These are phyloP conservation scores for Murraya paniculata DNA, from an alignment of 345 rosid species.

Conservation along the genomic window DNA sequence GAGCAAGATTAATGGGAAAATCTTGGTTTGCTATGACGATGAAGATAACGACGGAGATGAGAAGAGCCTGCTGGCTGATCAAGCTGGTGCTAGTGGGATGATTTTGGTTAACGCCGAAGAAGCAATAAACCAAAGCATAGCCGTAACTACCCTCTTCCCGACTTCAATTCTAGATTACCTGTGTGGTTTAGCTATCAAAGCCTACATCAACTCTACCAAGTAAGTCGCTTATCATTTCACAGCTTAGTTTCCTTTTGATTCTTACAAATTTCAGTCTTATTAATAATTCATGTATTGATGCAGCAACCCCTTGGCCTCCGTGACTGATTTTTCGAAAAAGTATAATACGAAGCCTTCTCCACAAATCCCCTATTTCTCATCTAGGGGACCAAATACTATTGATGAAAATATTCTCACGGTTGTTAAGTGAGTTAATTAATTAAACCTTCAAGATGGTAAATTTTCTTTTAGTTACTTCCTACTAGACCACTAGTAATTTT, in stretches of 20 bases:
- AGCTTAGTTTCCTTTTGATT: not conserved
- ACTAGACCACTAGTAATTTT: not conserved
- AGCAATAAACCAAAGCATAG: slow-evolving; percentile 25
- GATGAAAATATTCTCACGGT: slow-evolving; percentile 48
- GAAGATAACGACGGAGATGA: slow-evolving; percentile 19
- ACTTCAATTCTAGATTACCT: slow-evolving; percentile 34
- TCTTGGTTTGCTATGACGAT: slow-evolving; percentile 45
- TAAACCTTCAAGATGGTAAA: not conserved
- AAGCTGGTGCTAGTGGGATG: slow-evolving; percentile 56
- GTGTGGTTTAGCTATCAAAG: slow-evolving; percentile 35
- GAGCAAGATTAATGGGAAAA: slow-evolving; percentile 6
- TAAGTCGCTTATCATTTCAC: not conserved
- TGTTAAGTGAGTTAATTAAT: not conserved
- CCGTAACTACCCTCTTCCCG: slow-evolving; percentile 45
- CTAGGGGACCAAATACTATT: slow-evolving; percentile 35
- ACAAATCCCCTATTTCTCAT: slow-evolving; percentile 31
- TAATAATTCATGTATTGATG: not conserved
- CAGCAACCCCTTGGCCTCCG: slow-evolving; percentile 35
- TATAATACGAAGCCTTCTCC: slow-evolving; percentile 24
- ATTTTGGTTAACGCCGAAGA: slow-evolving; percentile 36
- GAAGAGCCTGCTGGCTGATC: slow-evolving; percentile 31
- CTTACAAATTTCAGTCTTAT: not conserved
- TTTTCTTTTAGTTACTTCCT: not conserved
- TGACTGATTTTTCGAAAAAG: slow-evolving; percentile 11
- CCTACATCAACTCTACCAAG: slow-evolving; percentile 47